Conservation (phyloP, 768 basidiomycete species). For the Leccinum subgranulosum region DNA sequence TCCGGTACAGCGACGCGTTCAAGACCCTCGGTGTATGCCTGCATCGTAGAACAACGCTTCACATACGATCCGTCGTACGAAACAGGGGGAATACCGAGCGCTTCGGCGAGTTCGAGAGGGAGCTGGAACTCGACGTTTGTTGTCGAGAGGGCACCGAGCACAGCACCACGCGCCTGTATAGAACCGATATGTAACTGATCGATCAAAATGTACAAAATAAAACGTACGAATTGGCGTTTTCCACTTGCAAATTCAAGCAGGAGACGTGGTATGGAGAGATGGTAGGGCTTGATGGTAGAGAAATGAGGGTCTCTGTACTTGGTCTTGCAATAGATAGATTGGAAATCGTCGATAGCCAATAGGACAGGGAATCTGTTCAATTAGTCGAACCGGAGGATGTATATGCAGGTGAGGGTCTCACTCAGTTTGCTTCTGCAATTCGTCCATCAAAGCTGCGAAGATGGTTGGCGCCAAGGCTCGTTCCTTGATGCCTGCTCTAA, state of each 20-base stretch:
- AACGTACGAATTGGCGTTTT: slow-evolving; percentile 59
- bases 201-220: neutral
- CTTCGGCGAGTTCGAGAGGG: slow-evolving; percentile 62
- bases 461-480: slow-evolving; percentile 50
- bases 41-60: slow-evolving; percentile 47
- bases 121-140: slow-evolving; percentile 57
- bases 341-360: slow-evolving; percentile 85
- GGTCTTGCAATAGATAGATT: slow-evolving; percentile 68
- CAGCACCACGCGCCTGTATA: slow-evolving; percentile 60
- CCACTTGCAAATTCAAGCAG: slow-evolving; percentile 81
- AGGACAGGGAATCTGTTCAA: slow-evolving; percentile 66
- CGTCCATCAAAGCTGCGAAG: slow-evolving; percentile 55
- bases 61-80: slow-evolving; percentile 52
- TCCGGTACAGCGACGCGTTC: slow-evolving; percentile 52
- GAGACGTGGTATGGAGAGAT: slow-evolving; percentile 74
- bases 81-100: slow-evolving; percentile 46
- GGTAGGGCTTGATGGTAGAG: slow-evolving; percentile 63
- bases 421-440: slow-evolving; percentile 63
- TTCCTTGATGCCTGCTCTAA: slow-evolving; percentile 56
- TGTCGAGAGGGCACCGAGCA: slow-evolving; percentile 67
- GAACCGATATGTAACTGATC: neutral
- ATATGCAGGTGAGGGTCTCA: slow-evolving; percentile 32
- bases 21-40: slow-evolving; percentile 54
- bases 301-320: slow-evolving; percentile 75
- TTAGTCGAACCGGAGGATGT: neutral